Evolutionary conservation across 495 filamentous ascomycete species (phyloP), one percentile per base, ranked within the genome.

Genomic region (Hypomontagnella monticulosa): DNA sequence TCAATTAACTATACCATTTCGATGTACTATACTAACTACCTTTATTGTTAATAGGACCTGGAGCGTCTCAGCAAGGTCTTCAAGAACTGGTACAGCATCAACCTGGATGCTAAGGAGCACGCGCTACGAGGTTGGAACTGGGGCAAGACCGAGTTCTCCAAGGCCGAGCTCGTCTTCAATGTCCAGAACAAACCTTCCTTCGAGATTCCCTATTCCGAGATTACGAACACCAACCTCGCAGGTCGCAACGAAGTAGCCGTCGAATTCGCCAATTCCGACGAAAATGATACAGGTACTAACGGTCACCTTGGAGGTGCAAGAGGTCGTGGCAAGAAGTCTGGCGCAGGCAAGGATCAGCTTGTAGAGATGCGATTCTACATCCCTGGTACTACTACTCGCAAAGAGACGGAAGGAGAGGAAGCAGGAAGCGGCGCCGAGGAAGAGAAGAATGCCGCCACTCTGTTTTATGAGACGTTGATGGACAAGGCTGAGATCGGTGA

Each of bases 331-430:
- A 93, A 90, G 75, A 99, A 97, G 79, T 89, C 91, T 15, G 89
- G 89, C 12, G 93, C 91, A 27, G 92, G 90, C 18, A 87, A 87
- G 49, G 96, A 99, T 72, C 93, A 98, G 79, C 80, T 99, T 48
- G 92, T 97, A 11, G 96, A 99, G 77, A 97, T 98, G 92, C 87
- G 96, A 47, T 97, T 99, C 80, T 99, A 97, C 79, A 97, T 99
- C 55, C 96, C 96, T 10, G 96, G 96, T 36, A 92, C 89, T 0
- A 92, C 91, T 1, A 88, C 89, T 16, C 91, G 91, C 77, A 96
- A 93, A 72, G 91, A 93, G 70, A 90, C 90, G 63, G 91, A 90
- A 32, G 89, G 86, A 34, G 91, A 89, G 54, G 85, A 86, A 40
- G 87, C 84, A 44, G 88, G 83, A 41, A 85, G 84, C 58, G 88